Percentiles rank a stretch among this genome's conserved stretches.
phyloP scores from a whole-genome alignment of 306 rosid genomes.

The Sechiopsis laciniata region DNA sequence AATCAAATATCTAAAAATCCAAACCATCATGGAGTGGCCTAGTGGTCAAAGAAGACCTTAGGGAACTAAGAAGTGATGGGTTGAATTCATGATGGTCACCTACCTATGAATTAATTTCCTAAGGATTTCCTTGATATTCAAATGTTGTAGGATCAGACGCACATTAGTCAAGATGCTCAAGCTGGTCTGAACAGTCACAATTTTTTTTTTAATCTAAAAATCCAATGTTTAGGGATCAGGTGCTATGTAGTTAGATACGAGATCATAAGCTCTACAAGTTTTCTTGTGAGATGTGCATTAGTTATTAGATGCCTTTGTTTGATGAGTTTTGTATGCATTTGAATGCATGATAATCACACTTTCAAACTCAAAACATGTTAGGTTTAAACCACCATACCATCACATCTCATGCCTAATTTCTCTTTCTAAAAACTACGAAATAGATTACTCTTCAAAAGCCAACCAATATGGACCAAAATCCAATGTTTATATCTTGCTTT shows the following conservation, averaged over 20 bases:
- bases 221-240: background rate
- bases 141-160: too few relatives aligned
- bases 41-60: too few relatives aligned
- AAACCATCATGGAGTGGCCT: too few relatives aligned
- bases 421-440: background rate
- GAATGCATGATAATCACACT: background rate
- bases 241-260: background rate
- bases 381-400: background rate
- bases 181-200: too few relatives aligned
- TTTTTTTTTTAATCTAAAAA: background rate
- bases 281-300: constrained; percentile 10
- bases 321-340: background rate
- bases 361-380: background rate
- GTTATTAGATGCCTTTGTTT: background rate
- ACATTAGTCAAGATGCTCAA: too few relatives aligned
- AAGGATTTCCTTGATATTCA: too few relatives aligned
- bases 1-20: background rate
- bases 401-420: background rate
- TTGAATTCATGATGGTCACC: too few relatives aligned
- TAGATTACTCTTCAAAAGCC: background rate
- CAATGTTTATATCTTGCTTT: background rate
- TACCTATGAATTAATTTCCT: too few relatives aligned
- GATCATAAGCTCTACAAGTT: constrained; percentile 1
- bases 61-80: too few relatives aligned
- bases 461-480: background rate